Base-by-base conservation (phyloP, 768 basidiomycete genomes). In the Boletus rubropictus region DNA sequence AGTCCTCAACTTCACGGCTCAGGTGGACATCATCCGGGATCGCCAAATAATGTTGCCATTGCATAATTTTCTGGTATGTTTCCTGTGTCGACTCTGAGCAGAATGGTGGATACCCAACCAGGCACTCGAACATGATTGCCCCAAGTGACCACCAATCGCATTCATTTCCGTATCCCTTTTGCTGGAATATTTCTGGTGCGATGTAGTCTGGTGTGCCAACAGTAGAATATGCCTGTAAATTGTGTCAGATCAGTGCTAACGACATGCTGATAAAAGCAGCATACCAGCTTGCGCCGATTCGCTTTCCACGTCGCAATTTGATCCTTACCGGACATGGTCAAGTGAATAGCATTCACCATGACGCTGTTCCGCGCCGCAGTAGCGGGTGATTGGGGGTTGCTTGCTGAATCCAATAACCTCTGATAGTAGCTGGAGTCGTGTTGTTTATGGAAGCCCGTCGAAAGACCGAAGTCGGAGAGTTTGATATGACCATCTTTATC, bases 61-160 rank as follows among this genome's bases (percentile, higher is more conserved):
- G 86, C 69, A 95, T 84, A 55, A 98, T 98, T 71, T 97, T 98
- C 60, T 94, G 84, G 67, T 99, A 99, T 20, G 94, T 97, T 55
- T 98, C 95, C 58, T 95, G 91, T 18, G 96, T 93, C 43, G 87
- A 88, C 65, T 98, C 93, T 3, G 84, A 91, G 67, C 92, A 97
- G 72, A 97, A 94, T 0, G 92, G 93, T 20, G 94, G 92, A 67
- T 96, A 98, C 46, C 96, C 96, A 54, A 98, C 90, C 20, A 98
- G 72, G 67, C 88, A 96, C 69, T 98, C 95, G 65, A 96, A 99
- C 87, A 91, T 94, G 72, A 98, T 97, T 15, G 93, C 90, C 5
- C 96, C 96, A 24, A 98, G 76, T 7, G 94, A 96, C 96, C 96
- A 99, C 93, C 94, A 98, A 67, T 99, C 96, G 61, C 94, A 97